A percentile compares a stretch with the other conserved stretches of the same genome.
phyloP scores from a whole-genome alignment of 2,329 filamentous ascomycete species.

The Cercospora berteroae region DNA sequence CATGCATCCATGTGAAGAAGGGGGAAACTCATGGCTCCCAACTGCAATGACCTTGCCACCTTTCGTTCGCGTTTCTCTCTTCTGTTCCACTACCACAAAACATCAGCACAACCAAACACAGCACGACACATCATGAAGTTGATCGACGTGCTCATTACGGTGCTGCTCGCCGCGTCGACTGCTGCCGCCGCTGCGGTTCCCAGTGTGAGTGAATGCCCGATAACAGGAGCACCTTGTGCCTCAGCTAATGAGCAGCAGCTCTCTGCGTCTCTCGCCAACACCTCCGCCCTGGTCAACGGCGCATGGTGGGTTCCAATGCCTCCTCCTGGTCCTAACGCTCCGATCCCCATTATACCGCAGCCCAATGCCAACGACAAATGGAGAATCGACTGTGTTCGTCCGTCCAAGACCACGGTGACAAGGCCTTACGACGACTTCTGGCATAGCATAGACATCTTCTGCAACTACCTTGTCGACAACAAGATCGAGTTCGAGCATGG shows the following conservation, averaged over 20 bases:
- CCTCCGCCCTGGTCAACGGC: not conserved
- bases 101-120: not conserved
- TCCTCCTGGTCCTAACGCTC: too few relatives aligned
- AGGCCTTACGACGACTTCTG: not conserved
- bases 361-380: too few relatives aligned
- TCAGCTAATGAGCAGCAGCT: not conserved
- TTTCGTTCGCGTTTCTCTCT: not conserved
- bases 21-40: not conserved
- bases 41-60: not conserved
- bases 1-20: not conserved
- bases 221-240: not conserved
- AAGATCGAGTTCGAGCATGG: not conserved
- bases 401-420: not conserved
- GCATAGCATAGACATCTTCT: not conserved
- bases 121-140: not conserved
- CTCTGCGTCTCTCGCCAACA: not conserved
- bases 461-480: not conserved
- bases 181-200: not conserved
- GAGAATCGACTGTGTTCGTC: too few relatives aligned
- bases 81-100: not conserved
- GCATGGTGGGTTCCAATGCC: too few relatives aligned
- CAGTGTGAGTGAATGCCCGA: not conserved
- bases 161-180: not conserved
- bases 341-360: too few relatives aligned
- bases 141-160: not conserved